Conservation (phyloP, 2,329 filamentous ascomycete species). For the Colletotrichum lini region DNA sequence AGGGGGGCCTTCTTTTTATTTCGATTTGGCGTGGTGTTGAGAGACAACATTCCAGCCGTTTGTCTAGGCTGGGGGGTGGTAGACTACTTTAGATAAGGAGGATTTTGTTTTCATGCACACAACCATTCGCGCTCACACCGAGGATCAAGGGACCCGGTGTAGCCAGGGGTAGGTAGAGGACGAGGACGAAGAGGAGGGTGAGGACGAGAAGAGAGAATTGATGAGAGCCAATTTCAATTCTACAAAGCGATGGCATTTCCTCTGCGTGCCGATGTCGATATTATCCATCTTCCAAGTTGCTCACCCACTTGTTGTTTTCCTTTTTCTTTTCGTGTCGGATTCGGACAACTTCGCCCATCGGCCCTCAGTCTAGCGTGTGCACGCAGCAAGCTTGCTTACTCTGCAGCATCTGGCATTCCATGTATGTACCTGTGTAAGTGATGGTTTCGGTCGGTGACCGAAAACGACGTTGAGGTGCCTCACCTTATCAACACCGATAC, state of each 20-base stretch:
- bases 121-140: constrained; percentile 13
- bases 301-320: not conserved
- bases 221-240: constrained; percentile 5
- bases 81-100: constrained; percentile 29
- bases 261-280: constrained; percentile 16
- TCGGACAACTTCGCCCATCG: constrained; percentile 10
- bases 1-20: not conserved
- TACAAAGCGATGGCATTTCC: constrained; percentile 10
- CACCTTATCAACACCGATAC: not conserved
- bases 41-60: constrained; percentile 40
- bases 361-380: constrained; percentile 2
- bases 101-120: constrained; percentile 18
- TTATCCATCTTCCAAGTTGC: not conserved
- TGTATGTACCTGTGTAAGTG: constrained; percentile 11
- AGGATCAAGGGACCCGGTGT: not conserved
- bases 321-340: not conserved
- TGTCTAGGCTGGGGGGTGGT: constrained; percentile 30
- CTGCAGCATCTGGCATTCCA: not conserved
- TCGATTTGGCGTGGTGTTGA: constrained; percentile 40
- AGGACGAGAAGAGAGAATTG: constrained; percentile 3
- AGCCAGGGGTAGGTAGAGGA: not conserved
- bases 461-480: constrained; percentile 19
- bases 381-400: constrained; percentile 2
- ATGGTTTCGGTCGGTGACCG: constrained; percentile 41
- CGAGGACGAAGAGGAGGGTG: not conserved